Evolutionary conservation across 345 rosid species (phyloP), one percentile per base, ranked within the genome.

Genomic region (Boechera stricta): DNA sequence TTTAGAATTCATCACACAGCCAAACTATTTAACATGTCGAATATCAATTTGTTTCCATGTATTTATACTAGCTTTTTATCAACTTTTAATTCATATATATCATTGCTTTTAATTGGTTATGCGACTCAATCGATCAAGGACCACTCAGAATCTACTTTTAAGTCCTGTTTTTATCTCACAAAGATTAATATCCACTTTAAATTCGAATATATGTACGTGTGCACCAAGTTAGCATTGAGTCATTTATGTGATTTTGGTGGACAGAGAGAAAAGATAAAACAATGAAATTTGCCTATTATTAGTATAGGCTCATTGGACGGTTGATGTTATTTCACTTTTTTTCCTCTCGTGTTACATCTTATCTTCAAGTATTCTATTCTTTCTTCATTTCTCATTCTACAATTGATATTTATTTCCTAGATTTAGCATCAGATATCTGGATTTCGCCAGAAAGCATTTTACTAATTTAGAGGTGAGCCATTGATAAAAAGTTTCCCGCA

Each of bases 251-350:
- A 67, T 36, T 57, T 57, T 67, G 5, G 62, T 67, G 79, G 74
- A 61, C 73, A 59, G 0, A 51, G 54, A 51, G 18, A 59, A 76
- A 60, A 76, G 69, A 60, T 52, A 53, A 69, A 69, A 69, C 63
- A 42, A 24, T 11, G 4, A 61, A 68, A 32, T 42, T 41, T 41
- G 31, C 75, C 74, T 76, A 69, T 51, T 61, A 32, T 69, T 61
- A 54, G 80, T 15, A 69, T 61, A 51, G 29, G 41, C 79, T 58
- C 45, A 75, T 12, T 75, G 68, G 79, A 60, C 68, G 79, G 73
- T 39, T 68, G 33, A 59, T 59, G 35, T 38, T 49, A 29, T 58
- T 67, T 16, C 52, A 58, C 68, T 10, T 47, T 66, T 39, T 58
- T 10, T 18, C 42, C 7, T 66, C 3, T n/a, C 59, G 26, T 45